These are phyloP conservation scores for Lachnellula willkommii DNA, from an alignment of 2,329 filamentous ascomycete species.

Conservation along the genomic window DNA sequence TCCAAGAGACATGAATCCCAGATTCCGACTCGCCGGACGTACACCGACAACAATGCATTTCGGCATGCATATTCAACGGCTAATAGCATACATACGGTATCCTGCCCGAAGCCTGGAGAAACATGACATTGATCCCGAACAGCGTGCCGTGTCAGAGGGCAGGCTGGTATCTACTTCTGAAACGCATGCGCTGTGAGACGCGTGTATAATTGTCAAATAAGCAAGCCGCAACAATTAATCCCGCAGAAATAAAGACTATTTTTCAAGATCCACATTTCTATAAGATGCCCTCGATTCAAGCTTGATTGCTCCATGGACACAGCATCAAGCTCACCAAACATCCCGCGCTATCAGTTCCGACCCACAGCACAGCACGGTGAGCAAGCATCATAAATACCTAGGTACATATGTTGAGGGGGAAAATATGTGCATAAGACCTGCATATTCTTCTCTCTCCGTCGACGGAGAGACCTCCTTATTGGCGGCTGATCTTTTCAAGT, in stretches of 20 bases:
- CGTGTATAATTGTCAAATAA: constrained; percentile 15
- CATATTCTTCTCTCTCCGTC: neutral
- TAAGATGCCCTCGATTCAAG: neutral
- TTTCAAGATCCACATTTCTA: constrained; percentile 4
- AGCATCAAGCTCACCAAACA: neutral
- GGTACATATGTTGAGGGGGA: neutral
- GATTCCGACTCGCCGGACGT: neutral
- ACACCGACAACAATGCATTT: neutral
- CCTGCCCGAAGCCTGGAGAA: too few relatives aligned
- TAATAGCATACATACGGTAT: too few relatives aligned
- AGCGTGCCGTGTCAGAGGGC: neutral
- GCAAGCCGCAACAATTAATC: constrained; percentile 2
- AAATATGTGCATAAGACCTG: neutral
- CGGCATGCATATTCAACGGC: too few relatives aligned
- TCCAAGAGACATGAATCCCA: neutral
- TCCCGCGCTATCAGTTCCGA: neutral
- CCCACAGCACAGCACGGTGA: neutral
- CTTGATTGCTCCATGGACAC: constrained; percentile 1
- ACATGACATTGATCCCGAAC: too few relatives aligned
- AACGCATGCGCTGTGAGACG: constrained; percentile 14
- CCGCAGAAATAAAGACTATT: neutral
- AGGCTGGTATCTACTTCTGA: constrained; percentile 9
- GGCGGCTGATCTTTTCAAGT: neutral
- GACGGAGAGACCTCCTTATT: neutral
- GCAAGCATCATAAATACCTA: neutral